Conservation (phyloP, 768 basidiomycete genomes). For the Leccinellum luteum region DNA sequence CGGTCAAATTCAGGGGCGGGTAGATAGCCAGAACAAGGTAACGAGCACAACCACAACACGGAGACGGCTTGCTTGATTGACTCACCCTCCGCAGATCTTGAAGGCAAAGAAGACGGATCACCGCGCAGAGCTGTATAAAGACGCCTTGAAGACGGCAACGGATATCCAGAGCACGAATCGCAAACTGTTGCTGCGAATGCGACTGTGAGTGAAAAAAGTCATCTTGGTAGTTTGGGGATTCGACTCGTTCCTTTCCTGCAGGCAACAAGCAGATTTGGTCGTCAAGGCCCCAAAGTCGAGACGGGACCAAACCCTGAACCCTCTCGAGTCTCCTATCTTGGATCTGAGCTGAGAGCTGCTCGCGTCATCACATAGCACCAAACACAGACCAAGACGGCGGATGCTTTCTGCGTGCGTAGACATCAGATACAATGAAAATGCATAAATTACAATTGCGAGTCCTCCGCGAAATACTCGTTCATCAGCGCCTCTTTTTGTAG, state of each 20-base stretch:
- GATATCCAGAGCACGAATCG: constrained; percentile 72
- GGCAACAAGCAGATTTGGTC: constrained; percentile 78
- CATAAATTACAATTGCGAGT: constrained; percentile 22
- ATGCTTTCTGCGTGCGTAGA: not conserved
- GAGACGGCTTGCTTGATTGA: not conserved
- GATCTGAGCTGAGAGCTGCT: constrained; percentile 11
- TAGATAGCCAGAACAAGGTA: constrained; percentile 90
- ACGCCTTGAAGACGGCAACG: constrained; percentile 68
- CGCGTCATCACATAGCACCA: not conserved
- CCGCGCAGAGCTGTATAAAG: constrained; percentile 71
- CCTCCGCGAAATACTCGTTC: constrained; percentile 73
- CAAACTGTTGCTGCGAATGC: constrained; percentile 80
- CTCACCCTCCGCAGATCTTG: constrained; percentile 54
- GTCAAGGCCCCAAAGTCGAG: constrained; percentile 60
- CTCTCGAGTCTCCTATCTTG: constrained; percentile 16
- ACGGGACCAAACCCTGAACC: constrained; percentile 20
- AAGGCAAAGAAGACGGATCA: constrained; percentile 78
- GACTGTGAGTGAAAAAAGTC: constrained; percentile 51
- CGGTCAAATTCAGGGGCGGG: constrained; percentile 75
- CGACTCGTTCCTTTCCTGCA: constrained; percentile 26
- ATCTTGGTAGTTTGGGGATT: not conserved
- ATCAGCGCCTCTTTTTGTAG: constrained; percentile 79
- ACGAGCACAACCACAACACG: not conserved
- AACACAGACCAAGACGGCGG: not conserved
- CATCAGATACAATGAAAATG: constrained; percentile 8